Evolutionary conservation across 2,329 filamentous ascomycete genomes (phyloP).

Genomic region (Fusarium cyanostomum): DNA sequence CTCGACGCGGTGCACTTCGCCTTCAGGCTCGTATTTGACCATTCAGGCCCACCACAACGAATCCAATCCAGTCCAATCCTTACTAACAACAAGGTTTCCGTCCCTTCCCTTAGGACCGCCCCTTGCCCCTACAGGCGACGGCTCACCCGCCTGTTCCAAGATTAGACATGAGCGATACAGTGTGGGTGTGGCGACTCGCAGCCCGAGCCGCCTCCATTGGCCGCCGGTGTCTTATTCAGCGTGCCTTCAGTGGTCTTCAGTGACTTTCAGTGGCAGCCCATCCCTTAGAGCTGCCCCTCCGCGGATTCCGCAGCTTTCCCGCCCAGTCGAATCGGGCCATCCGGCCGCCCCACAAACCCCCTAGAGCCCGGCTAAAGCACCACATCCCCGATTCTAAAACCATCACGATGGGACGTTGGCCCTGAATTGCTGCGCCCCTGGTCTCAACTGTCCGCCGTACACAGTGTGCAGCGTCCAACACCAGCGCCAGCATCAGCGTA

Average conservation of each 20-base stretch:
- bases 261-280: neutral
- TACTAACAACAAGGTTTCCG: conserved; percentile 36
- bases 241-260: neutral
- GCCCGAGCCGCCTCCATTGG: neutral
- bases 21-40: conserved; percentile 32
- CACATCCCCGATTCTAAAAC: conserved; percentile 33
- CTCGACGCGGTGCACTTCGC: conserved; percentile 10
- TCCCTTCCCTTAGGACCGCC: conserved; percentile 26
- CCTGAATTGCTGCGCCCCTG: conserved; percentile 28
- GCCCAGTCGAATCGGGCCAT: conserved; percentile 26
- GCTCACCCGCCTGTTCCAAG: conserved; percentile 36
- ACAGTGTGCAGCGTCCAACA: conserved; percentile 25
- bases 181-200: conserved; percentile 8
- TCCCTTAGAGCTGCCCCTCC: neutral
- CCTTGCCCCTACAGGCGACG: conserved; percentile 37
- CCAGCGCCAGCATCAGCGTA: conserved; percentile 13
- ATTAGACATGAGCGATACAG: conserved; percentile 33
- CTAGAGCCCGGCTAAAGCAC: conserved; percentile 30
- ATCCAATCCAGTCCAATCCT: conserved; percentile 30
- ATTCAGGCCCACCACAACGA: conserved; percentile 21
- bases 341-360: conserved; percentile 22
- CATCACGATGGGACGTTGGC: conserved; percentile 37
- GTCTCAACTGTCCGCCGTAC: conserved; percentile 12
- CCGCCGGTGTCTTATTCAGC: neutral
- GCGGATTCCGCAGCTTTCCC: neutral